Evolutionary conservation across 768 basidiomycete genomes (phyloP).

Genomic region (Kwoniella sp.): DNA sequence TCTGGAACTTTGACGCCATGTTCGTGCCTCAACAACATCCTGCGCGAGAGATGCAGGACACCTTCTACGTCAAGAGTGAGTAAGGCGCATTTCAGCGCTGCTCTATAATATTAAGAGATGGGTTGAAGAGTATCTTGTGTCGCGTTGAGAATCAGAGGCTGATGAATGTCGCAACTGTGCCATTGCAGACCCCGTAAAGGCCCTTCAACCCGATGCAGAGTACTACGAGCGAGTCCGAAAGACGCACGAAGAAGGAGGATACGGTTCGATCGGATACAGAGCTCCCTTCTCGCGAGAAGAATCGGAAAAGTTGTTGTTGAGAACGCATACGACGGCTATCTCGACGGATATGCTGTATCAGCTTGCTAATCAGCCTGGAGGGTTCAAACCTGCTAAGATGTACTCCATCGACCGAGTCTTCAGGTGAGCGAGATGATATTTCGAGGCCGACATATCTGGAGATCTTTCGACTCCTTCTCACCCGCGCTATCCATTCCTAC

Average conservation of each 20-base stretch:
- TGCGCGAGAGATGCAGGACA: conserved; percentile 95
- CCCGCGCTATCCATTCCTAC: too few relatives aligned
- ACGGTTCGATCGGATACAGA: conserved; percentile 92
- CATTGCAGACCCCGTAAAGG: conserved; percentile 69
- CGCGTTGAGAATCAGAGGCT: too few relatives aligned
- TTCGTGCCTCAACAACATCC: conserved; percentile 99
- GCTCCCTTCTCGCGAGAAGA: conserved; percentile 94
- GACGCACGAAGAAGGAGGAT: conserved; percentile 78
- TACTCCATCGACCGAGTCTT: conserved; percentile 99
- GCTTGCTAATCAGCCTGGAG: conserved; percentile 75
- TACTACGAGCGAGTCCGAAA: conserved; percentile 83
- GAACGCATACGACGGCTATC: conserved; percentile 95
- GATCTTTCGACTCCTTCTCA: too few relatives aligned
- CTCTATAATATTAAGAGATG: too few relatives aligned
- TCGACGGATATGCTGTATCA: conserved; percentile 92
- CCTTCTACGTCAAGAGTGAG: conserved; percentile 92
- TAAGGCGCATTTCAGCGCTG: too few relatives aligned
- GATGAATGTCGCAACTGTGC: not conserved
- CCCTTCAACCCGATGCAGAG: conserved; percentile 72
- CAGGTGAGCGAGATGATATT: conserved; percentile 54
- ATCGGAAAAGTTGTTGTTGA: conserved; percentile 83
- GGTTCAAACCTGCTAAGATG: conserved; percentile 86
- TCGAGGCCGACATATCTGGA: too few relatives aligned
- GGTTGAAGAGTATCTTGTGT: too few relatives aligned
- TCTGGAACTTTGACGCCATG: conserved; percentile 98